Conservation (phyloP, 345 rosid species). For the Murraya koenigii region DNA sequence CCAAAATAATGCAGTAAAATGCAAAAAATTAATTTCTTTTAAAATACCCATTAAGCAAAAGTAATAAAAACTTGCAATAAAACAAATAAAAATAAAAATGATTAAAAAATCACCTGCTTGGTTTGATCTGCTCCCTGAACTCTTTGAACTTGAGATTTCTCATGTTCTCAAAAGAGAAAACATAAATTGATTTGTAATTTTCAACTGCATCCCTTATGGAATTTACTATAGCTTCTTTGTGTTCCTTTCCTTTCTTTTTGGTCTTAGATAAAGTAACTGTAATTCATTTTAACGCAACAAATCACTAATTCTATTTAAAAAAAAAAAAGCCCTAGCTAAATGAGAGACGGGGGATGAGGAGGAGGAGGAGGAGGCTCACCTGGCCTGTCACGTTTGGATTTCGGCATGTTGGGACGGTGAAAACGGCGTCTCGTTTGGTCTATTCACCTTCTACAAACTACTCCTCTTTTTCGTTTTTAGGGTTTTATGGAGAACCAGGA, state of each 20-base stretch:
- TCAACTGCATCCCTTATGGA: constrained; percentile 77
- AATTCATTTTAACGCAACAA: background rate
- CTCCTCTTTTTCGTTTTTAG: background rate
- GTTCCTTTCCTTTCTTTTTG: constrained; percentile 94
- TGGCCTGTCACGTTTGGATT: constrained; percentile 84
- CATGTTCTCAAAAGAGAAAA: constrained; percentile 92
- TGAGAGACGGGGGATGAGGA: background rate
- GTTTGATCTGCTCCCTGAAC: constrained; percentile 81
- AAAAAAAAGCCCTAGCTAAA: background rate
- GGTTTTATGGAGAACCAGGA: background rate
- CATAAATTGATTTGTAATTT: constrained; percentile 53
- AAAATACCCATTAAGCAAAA: background rate
- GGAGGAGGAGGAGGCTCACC: constrained; percentile 35
- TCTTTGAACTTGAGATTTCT: constrained; percentile 91
- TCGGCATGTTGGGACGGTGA: constrained; percentile 51
- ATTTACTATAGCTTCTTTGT: constrained; percentile 65
- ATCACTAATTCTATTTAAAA: background rate
- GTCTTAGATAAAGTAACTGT: constrained; percentile 93
- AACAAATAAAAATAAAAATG: background rate
- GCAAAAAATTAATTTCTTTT: background rate
- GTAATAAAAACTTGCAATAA: background rate
- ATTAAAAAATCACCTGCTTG: constrained; percentile 52
- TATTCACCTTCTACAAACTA: background rate
- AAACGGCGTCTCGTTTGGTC: background rate
- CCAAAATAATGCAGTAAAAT: background rate